A percentile compares a stretch with the other conserved stretches of the same genome.
phyloP scores from a whole-genome alignment of 2,329 filamentous ascomycete species.

The Sphaerulina vaccinii region DNA sequence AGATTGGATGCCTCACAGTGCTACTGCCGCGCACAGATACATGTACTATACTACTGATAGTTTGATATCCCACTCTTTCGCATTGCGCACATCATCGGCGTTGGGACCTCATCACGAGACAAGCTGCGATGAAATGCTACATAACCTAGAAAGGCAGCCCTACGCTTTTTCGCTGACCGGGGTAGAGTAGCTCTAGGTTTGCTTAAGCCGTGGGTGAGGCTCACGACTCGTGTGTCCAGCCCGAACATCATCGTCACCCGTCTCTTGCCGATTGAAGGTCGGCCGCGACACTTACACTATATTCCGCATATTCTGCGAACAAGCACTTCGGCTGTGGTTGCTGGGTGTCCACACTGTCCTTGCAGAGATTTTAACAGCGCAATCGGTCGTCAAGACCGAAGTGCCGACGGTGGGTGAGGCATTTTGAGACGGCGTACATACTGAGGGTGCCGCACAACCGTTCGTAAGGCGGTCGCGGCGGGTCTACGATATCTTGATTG shows the following conservation, averaged over 20 bases:
- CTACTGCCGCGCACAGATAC: not conserved
- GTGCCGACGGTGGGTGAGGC: conserved; percentile 19
- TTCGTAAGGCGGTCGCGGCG: conserved; percentile 8
- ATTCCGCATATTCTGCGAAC: not conserved
- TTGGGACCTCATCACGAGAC: no score
- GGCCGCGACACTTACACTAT: no score
- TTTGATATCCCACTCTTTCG: conserved; percentile 3
- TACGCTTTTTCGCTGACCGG: not conserved
- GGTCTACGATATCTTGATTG: conserved; percentile 9
- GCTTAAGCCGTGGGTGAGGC: conserved; percentile 12
- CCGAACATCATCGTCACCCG: conserved; percentile 12
- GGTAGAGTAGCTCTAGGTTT: not conserved
- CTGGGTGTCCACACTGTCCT: conserved; percentile 1
- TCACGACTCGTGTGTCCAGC: conserved; percentile 14
- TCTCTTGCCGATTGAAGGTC: conserved; percentile 19
- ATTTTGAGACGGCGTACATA: conserved; percentile 19
- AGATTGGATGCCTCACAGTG: not conserved
- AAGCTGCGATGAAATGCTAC: no score
- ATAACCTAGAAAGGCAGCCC: conserved; percentile 1
- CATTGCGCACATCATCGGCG: not conserved
- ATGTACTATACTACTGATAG: not conserved
- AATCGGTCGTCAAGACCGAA: conserved; percentile 3
- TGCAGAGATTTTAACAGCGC: conserved; percentile 21
- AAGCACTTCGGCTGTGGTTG: not conserved
- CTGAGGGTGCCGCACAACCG: conserved; percentile 21